phyloP scores from a whole-genome alignment of 305 asterid species.

The Fraxinus platypoda region DNA sequence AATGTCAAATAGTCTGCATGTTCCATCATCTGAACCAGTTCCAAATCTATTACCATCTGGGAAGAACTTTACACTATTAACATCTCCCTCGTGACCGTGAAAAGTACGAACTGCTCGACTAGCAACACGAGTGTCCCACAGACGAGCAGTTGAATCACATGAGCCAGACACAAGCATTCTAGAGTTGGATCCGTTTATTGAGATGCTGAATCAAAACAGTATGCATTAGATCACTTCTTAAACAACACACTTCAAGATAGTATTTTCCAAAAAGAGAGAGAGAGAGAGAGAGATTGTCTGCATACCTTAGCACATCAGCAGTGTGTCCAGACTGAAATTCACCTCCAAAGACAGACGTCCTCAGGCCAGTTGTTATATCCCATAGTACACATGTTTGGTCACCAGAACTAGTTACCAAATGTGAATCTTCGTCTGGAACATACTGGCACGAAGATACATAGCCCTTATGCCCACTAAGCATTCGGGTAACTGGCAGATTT shows the following conservation, averaged over 20 bases:
- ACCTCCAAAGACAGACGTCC: conserved; percentile 93
- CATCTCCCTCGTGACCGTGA: conserved; percentile 92
- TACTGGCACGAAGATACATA: conserved; percentile 93
- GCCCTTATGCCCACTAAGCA: conserved; percentile 92
- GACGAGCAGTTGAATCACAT: conserved; percentile 88
- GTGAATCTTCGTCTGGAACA: conserved; percentile 91
- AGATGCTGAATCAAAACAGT: conserved; percentile 56
- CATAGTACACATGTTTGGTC: conserved; percentile 93
- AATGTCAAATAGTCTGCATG: conserved; percentile 85
- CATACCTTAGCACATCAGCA: conserved; percentile 77
- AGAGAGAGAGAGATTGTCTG: neutral
- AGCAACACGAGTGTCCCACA: conserved; percentile 98
- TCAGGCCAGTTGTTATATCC: conserved; percentile 95
- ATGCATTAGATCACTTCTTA: conserved; percentile 15
- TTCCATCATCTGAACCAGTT: conserved; percentile 96
- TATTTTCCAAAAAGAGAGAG: conserved; percentile 1
- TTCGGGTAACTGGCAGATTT: conserved; percentile 74
- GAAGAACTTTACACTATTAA: conserved; percentile 82
- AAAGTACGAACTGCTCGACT: conserved; percentile 94
- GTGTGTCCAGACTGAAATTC: conserved; percentile 98
- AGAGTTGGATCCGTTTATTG: conserved; percentile 77
- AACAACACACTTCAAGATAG: neutral
- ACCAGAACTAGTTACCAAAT: conserved; percentile 88
- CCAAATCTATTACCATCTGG: conserved; percentile 91
- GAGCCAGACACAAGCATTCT: conserved; percentile 94